Base-by-base conservation (phyloP, 169 alveolate genomes). In the Plasmodium vivax region DNA sequence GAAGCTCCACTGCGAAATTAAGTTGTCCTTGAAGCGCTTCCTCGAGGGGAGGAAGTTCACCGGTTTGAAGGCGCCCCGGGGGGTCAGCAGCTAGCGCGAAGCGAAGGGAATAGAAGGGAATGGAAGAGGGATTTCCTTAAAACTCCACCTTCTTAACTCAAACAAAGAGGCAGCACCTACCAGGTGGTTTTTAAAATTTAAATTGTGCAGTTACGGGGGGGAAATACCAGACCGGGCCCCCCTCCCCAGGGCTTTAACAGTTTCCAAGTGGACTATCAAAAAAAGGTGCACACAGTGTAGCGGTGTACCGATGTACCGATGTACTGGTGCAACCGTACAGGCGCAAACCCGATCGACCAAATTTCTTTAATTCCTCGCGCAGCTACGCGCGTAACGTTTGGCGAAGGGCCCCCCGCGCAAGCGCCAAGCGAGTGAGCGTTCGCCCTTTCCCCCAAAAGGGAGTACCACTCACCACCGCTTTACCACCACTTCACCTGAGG, bases 1-100 rank as follows among this genome's bases (percentile, higher is more conserved):
- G 38, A 80, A 79, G 47, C 82, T 90, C 4, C 91, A 90, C 51
- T 41, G 16, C 30, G 92, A 90, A 73, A 71, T 90, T 30, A 90
- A 82, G 73, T 43, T 38, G 12, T 87, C 93, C 34, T 51, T 87
- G 51, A 87, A 77, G 82, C 71, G 62, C 45, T 38, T 75, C 32
- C 38, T 14, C 45, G 80, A 43, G 30, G 43, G 72, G 54, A 32
- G 32, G 41, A 84, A 19, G 30, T 9, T 10, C 27, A 84, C 16
- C 32, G 34, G 54, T 38, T 27, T 43, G 27, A 19, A 62, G 23
- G 8, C 14, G 23, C 30, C 45, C 19, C 38, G n/a, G 75, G 75
- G 51, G 43, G 51, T 51, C 9, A 51, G 27, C 23, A 51, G 9
- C 62, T 51, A 51, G 27, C 27, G 27, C 27, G 27, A 23, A 23